Percentiles rank a stretch among this genome's conserved stretches.
phyloP scores from a whole-genome alignment of 2,329 filamentous ascomycete species.

The Acrocalymma vagum region DNA sequence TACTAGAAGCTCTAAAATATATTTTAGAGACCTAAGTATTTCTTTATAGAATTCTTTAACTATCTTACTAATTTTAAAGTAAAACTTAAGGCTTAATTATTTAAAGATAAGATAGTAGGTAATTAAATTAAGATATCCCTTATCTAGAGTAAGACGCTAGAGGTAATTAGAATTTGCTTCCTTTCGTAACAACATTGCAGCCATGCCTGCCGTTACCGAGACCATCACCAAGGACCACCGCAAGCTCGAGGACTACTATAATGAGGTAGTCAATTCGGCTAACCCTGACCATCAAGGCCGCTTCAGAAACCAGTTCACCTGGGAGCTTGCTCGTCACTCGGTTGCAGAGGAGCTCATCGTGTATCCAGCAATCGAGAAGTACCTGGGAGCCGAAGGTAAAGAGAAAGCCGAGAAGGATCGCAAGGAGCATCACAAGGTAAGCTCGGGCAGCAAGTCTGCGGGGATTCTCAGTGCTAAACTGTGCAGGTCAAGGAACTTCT shows the following conservation, averaged over 20 bases:
- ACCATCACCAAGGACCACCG: constrained; percentile 53
- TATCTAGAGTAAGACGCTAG: too few species aligned
- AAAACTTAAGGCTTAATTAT: too few species aligned
- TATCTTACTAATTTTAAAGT: too few species aligned
- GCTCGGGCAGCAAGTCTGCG: background rate
- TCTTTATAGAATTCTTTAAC: too few species aligned
- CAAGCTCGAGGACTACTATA: constrained; percentile 53
- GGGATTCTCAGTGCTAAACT: background rate
- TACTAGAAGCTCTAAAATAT: too few species aligned
- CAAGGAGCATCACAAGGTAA: constrained; percentile 42
- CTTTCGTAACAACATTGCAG: constrained; percentile 4
- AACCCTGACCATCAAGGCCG: constrained; percentile 51
- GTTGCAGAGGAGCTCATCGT: constrained; percentile 59
- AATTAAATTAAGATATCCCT: background rate
- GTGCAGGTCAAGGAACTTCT: constrained; percentile 41
- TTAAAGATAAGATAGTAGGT: too few species aligned
- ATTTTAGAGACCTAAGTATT: too few species aligned
- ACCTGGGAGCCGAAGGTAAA: constrained; percentile 39
- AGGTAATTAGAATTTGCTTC: too few species aligned
- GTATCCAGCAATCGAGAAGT: constrained; percentile 48
- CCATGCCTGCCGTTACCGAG: constrained; percentile 39
- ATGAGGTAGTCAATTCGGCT: constrained; percentile 51
- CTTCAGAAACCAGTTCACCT: constrained; percentile 61
- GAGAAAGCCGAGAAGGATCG: constrained; percentile 42
- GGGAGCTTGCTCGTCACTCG: constrained; percentile 62